phyloP scores from a whole-genome alignment of 2,329 filamentous ascomycete species.

The Colletotrichum eleusines region DNA sequence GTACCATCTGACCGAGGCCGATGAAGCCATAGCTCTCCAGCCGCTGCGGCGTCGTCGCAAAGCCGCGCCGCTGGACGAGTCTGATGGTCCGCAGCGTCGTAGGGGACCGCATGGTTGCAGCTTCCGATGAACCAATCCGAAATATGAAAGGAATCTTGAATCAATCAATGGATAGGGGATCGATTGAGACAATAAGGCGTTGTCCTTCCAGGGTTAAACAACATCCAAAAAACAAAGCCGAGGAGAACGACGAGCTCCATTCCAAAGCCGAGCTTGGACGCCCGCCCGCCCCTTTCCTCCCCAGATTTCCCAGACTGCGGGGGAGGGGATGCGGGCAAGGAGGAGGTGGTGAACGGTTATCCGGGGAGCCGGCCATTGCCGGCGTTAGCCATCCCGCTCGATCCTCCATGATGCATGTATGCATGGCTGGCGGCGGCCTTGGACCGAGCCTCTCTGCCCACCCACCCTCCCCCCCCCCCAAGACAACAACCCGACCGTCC shows the following conservation, averaged over 20 bases:
- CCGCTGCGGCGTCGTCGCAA: constrained; percentile 61
- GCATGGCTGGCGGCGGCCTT: constrained; percentile 14
- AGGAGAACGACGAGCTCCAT: constrained; percentile 4
- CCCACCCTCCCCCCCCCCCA: too few species aligned
- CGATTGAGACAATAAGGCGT: not conserved
- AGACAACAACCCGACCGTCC: not conserved
- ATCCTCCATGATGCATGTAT: not conserved
- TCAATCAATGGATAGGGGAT: not conserved
- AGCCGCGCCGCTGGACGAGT: constrained; percentile 58
- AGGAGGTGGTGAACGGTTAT: constrained; percentile 30
- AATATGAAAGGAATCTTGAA: not conserved
- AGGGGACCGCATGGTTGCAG: constrained; percentile 16
- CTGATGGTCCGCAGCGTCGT: constrained; percentile 45
- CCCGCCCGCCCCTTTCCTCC: too few species aligned
- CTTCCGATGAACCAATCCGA: constrained; percentile 34
- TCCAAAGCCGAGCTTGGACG: constrained; percentile 23
- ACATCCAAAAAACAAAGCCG: not conserved
- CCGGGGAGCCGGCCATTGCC: constrained; percentile 54
- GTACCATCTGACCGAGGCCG: constrained; percentile 71
- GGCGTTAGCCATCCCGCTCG: constrained; percentile 45
- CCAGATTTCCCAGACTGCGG: constrained; percentile 24
- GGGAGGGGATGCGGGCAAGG: not conserved
- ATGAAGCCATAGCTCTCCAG: constrained; percentile 70
- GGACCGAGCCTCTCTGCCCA: not conserved
- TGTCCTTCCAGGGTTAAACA: not conserved